Evolutionary conservation across 495 filamentous ascomycete species (phyloP).

Genomic region (Aspergillus cristatus): DNA sequence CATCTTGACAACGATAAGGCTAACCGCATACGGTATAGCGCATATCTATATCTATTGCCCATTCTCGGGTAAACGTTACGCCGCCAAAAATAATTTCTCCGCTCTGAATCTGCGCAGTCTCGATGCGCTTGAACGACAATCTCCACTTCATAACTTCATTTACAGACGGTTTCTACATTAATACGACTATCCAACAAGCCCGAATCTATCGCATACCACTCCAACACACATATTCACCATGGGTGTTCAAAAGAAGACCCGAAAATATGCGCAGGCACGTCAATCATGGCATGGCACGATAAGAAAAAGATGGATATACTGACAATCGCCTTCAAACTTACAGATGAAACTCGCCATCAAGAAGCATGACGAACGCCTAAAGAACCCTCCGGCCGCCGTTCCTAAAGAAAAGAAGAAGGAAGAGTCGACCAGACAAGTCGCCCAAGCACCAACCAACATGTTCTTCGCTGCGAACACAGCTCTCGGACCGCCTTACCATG

Average conservation of each 20-base stretch:
- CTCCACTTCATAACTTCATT: no score
- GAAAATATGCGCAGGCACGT: conserved; percentile 49
- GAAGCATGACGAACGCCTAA: conserved; percentile 51
- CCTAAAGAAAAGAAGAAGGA: conserved; percentile 41
- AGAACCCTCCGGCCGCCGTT: conserved; percentile 23
- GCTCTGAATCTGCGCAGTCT: no score
- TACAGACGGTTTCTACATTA: no score
- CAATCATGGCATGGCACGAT: not conserved
- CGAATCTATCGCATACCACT: no score
- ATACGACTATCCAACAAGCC: no score
- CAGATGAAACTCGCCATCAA: conserved; percentile 56
- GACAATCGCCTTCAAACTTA: not conserved
- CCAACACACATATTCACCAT: conserved; percentile 24
- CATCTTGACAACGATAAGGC: no score
- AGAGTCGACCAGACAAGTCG: conserved; percentile 33
- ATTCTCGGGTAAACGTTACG: no score
- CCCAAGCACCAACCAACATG: conserved; percentile 73
- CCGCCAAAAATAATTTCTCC: no score
- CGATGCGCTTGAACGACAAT: no score
- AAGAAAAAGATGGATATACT: not conserved
- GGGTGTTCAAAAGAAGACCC: conserved; percentile 55
- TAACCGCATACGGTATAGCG: no score
- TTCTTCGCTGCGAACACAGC: conserved; percentile 95
- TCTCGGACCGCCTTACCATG: conserved; percentile 77
- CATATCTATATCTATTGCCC: no score